These are phyloP conservation scores for Pythium rhizo-oryzae DNA, from an alignment of 352 stramenopile genomes.

Conservation along the genomic window DNA sequence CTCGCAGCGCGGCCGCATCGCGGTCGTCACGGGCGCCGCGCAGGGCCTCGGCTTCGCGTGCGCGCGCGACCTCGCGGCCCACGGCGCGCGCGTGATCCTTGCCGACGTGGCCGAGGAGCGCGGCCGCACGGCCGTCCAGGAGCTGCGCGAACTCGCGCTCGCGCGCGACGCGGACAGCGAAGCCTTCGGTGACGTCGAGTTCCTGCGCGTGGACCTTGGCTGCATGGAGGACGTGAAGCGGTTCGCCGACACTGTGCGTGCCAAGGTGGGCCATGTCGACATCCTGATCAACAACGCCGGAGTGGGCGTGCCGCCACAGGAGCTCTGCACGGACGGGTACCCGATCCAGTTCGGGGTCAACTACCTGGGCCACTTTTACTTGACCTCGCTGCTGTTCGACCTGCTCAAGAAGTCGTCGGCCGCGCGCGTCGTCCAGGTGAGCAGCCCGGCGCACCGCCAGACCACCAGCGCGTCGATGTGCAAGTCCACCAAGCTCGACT, in stretches of 20 bases:
- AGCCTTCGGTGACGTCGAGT: too few species aligned
- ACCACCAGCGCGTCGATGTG: too few species aligned
- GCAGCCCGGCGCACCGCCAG: constrained; percentile 42
- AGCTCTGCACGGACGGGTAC: too few species aligned
- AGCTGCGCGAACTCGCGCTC: not conserved
- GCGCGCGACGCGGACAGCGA: too few species aligned
- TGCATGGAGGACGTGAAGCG: constrained; percentile 22
- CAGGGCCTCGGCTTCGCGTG: constrained; percentile 66
- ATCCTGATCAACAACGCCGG: constrained; percentile 37
- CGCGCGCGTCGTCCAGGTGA: constrained; percentile 46
- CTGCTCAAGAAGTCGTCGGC: constrained; percentile 27
- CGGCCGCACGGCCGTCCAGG: constrained; percentile 10
- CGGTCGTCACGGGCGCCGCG: constrained; percentile 69
- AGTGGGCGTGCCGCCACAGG: too few species aligned
- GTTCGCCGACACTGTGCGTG: constrained; percentile 29
- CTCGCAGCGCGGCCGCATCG: constrained; percentile 39
- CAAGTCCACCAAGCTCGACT: constrained; percentile 21
- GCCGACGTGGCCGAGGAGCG: constrained; percentile 27
- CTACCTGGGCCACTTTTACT: constrained; percentile 59
- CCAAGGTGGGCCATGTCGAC: constrained; percentile 26
- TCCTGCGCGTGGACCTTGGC: constrained; percentile 31
- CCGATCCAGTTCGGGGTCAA: too few species aligned
- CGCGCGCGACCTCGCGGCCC: constrained; percentile 39
- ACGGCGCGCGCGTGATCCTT: constrained; percentile 59
- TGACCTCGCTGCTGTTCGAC: constrained; percentile 49